Evolutionary conservation across 2,329 filamentous ascomycete genomes (phyloP).

Genomic region (Alternaria sp.): DNA sequence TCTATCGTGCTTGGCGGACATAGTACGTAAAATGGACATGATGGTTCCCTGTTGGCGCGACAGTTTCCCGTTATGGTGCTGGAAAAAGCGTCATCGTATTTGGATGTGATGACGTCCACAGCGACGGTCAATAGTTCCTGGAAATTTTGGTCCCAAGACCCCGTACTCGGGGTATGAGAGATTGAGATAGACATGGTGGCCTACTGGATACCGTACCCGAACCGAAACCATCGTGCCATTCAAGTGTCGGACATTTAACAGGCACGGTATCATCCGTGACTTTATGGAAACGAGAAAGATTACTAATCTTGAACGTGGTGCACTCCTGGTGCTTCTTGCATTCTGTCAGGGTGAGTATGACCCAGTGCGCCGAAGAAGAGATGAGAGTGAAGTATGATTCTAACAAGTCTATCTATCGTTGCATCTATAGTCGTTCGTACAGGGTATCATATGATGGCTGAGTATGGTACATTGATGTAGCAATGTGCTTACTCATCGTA

Average conservation of each 20-base stretch:
- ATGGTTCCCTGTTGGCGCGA: not conserved
- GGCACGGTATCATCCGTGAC: not conserved
- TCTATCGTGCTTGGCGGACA: not conserved
- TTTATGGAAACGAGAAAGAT: not conserved
- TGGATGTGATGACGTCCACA: not conserved
- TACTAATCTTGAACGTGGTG: not conserved
- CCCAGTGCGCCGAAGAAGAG: not conserved
- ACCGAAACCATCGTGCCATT: not conserved
- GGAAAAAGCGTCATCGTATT: fast-evolving
- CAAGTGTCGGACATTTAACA: not conserved
- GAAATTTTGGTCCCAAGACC: not conserved
- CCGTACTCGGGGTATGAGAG: not conserved
- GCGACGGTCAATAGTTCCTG: no score
- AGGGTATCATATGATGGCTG: not conserved
- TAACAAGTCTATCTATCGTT: not conserved
- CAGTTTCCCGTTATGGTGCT: not conserved
- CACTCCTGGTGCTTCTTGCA: not conserved
- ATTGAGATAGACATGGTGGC: not conserved
- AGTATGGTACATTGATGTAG: not conserved
- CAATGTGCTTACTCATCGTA: not conserved
- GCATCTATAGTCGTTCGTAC: not conserved
- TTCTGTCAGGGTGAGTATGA: not conserved
- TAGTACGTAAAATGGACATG: not conserved
- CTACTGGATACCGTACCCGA: not conserved
- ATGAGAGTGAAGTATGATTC: not conserved